Evolutionary conservation across 805 yeast species (phyloP).

Genomic region (Yarrowia sp.): DNA sequence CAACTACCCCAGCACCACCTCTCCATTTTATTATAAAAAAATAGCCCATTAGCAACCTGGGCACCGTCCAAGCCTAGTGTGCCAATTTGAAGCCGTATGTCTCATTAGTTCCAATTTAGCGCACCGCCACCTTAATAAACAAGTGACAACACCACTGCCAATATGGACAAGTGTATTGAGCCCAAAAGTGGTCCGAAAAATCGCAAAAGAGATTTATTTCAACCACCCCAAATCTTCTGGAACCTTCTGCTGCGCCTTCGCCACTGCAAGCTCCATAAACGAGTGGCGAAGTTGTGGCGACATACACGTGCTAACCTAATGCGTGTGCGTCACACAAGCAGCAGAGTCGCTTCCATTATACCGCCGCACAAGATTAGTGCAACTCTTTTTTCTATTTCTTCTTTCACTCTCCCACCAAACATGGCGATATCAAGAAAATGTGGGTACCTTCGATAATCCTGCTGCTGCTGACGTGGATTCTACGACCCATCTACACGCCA

Average conservation of each 20-base stretch:
- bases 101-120: constrained; percentile 1
- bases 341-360: neutral
- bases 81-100: neutral
- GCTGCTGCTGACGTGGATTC: constrained; percentile 13
- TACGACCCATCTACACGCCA: neutral
- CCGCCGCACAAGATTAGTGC: constrained; percentile 2
- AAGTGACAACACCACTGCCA: neutral
- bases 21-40: too few species aligned
- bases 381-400: constrained; percentile 24
- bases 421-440: constrained; percentile 23
- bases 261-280: neutral
- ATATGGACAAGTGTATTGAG: too few species aligned
- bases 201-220: neutral
- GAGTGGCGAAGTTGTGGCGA: neutral
- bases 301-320: constrained; percentile 9
- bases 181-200: neutral
- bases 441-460: constrained; percentile 5
- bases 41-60: too few species aligned
- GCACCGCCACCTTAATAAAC: neutral
- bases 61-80: too few species aligned
- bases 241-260: neutral
- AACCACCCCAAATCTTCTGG: neutral
- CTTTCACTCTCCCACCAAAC: neutral
- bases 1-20: too few species aligned
- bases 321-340: constrained; percentile 7